Percentiles rank a stretch among this genome's conserved stretches.
Evolutionary conservation across 1,139 yeast genomes (phyloP).

Genomic region (Geotrichum siamense): DNA sequence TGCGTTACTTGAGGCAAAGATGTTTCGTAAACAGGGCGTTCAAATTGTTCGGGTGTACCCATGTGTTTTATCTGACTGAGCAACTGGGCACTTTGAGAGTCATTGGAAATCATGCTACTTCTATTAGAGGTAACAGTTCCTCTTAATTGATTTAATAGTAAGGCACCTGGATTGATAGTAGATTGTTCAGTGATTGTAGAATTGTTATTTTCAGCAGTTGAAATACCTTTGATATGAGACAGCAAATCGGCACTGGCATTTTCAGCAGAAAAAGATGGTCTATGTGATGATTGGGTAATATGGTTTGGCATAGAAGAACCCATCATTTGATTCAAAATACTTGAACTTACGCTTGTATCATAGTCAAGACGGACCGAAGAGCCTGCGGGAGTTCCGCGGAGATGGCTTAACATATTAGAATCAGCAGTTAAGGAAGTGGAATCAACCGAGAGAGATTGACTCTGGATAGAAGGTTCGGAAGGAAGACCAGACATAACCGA

Average conservation of each 20-base stretch:
- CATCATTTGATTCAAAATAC: conserved; percentile 1
- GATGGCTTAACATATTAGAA: background rate
- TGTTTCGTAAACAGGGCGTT: no score
- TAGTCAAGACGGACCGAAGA: background rate
- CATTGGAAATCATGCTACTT: no score
- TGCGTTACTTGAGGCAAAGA: no score
- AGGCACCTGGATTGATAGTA: no score
- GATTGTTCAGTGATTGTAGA: background rate
- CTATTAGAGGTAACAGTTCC: no score
- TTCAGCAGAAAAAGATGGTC: background rate
- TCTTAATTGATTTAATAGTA: background rate
- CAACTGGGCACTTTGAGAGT: no score
- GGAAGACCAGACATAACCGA: background rate
- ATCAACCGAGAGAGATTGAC: background rate
- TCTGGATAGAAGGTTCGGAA: conserved; percentile 1
- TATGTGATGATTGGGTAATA: background rate
- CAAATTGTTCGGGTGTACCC: no score
- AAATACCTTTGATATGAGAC: background rate
- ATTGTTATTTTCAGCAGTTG: background rate
- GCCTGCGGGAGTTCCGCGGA: background rate
- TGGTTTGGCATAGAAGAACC: background rate
- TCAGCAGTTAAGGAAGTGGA: background rate
- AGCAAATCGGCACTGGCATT: background rate
- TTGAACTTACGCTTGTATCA: background rate
- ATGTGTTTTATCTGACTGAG: no score